Evolutionary conservation across 192 early-diverging fungal genomes (phyloP), one percentile per base, ranked within the genome.

Genomic region (Allomyces macrogynus): DNA sequence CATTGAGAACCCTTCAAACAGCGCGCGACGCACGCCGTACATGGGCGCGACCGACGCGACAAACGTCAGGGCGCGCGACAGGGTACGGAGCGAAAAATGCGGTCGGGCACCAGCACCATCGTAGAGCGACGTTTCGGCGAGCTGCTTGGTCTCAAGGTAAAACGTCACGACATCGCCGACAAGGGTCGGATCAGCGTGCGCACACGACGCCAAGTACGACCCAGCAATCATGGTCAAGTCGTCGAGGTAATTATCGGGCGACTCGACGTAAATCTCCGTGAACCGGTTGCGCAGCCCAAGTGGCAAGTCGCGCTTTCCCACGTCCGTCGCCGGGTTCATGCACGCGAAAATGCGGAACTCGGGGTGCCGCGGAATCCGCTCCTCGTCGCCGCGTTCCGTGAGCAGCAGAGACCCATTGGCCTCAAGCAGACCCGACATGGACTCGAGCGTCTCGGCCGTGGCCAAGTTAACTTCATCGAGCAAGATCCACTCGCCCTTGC

Each of bases 321-420:
- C 92, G 77, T 99, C 96, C 27, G 88, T 97, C 22, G 96, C 86
- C 40, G 96, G 96, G 72, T 99, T 99, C 94, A 99, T 99, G 74
- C 96, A 99, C 3, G 88, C 91, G 73, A 99, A 97, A 4, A 99
- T 75, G 4, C 96, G 78, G 78, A 99, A 99, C 49, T 87, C 86
- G 10, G 87, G 84, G 71, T 99, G 96, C 60, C 96, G 82, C 9
- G 77, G 70, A 10, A 99, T 77, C 10, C 88, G 88, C 66, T 84
- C 77, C n/a, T 79, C 82, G 71, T 92, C 92, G 32, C 94, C 96
- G 23, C 90, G 84, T 67, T 99, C 96, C 5, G 94, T 82, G 61
- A 99, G 76, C 14, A 95, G 69, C 43, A 99, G 70, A 43, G 89
- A 89, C 10, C 90, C 89, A 12, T 80, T 69, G 7, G 86, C 78